A percentile compares a stretch with the other conserved stretches of the same genome.
phyloP scores from a whole-genome alignment of 495 filamentous ascomycete genomes.

The Cercophora scortea region DNA sequence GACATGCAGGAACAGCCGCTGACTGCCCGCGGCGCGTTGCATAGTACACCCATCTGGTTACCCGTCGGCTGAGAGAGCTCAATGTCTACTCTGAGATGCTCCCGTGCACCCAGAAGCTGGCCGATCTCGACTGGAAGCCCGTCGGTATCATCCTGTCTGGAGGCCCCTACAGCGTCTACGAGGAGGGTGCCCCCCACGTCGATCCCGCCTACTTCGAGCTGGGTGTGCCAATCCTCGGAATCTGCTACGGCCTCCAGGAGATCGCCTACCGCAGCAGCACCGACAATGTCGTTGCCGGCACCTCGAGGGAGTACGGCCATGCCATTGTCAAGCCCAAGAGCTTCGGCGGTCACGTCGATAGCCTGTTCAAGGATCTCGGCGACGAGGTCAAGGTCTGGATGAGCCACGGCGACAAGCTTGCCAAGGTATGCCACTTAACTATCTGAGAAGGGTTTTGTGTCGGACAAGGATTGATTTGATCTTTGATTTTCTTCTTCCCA shows the following conservation, averaged over 20 bases:
- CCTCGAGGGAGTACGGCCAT: slow-evolving; percentile 40
- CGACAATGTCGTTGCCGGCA: slow-evolving; percentile 64
- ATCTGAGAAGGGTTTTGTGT: too few relatives aligned
- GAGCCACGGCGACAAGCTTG: slow-evolving; percentile 82
- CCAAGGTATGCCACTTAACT: slow-evolving; percentile 31
- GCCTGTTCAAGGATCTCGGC: slow-evolving; percentile 62
- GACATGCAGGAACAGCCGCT: background rate
- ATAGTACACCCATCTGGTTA: slow-evolving; percentile 5
- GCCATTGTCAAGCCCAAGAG: slow-evolving; percentile 35
- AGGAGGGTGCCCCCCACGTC: slow-evolving; percentile 32
- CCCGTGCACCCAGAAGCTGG: slow-evolving; percentile 80
- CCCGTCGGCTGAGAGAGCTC: slow-evolving; percentile 39
- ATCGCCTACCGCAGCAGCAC: slow-evolving; percentile 66
- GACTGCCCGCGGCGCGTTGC: background rate
- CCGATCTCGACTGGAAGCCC: slow-evolving; percentile 70
- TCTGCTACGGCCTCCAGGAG: slow-evolving; percentile 64
- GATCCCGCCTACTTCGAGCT: slow-evolving; percentile 76
- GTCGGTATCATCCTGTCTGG: slow-evolving; percentile 76
- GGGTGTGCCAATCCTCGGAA: slow-evolving; percentile 46
- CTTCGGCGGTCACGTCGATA: slow-evolving; percentile 52
- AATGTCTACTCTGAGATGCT: slow-evolving; percentile 89
- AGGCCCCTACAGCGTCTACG: slow-evolving; percentile 27
- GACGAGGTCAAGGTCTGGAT: slow-evolving; percentile 65
- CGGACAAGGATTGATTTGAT: too few relatives aligned
- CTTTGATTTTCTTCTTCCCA: too few relatives aligned